phyloP scores from a whole-genome alignment of 345 rosid genomes.

The Citrus medica region DNA sequence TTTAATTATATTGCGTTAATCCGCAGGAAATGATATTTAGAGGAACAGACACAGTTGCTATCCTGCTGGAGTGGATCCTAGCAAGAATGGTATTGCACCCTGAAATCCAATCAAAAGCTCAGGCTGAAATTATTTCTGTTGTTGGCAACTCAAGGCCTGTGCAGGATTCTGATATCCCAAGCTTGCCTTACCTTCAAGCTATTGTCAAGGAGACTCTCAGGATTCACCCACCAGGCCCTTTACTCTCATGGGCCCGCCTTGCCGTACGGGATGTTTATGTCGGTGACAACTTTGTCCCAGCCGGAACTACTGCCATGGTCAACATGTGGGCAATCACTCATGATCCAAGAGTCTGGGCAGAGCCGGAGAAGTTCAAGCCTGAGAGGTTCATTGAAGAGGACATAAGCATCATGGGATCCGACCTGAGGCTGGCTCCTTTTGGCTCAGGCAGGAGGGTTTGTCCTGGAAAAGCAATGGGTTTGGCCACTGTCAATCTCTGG shows the following conservation, averaged over 20 bases:
- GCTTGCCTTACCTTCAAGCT: conserved; percentile 59
- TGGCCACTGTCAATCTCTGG: conserved; percentile 58
- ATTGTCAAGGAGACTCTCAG: conserved; percentile 76
- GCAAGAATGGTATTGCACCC: conserved; percentile 58
- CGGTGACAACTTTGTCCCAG: conserved; percentile 50
- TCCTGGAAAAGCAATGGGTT: conserved; percentile 66
- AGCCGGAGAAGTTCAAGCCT: conserved; percentile 53
- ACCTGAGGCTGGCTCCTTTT: conserved; percentile 66
- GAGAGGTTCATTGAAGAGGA: conserved; percentile 36
- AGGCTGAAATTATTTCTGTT: conserved; percentile 47
- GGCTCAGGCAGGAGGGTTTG: conserved; percentile 73
- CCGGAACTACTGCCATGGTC: conserved; percentile 85
- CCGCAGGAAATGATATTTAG: conserved; percentile 60
- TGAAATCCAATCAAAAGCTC: conserved; percentile 52
- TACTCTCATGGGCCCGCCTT: conserved; percentile 84
- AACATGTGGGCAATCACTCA: conserved; percentile 94
- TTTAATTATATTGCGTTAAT: neutral
- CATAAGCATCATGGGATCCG: conserved; percentile 52
- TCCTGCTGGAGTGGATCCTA: conserved; percentile 53
- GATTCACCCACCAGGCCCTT: conserved; percentile 83
- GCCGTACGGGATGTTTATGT: conserved; percentile 60
- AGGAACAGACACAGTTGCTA: conserved; percentile 59
- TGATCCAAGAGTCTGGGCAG: conserved; percentile 47
- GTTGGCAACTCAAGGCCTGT: conserved; percentile 35
- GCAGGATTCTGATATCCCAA: conserved; percentile 51